Percentiles rank a stretch among this genome's conserved stretches.
These are phyloP conservation scores for Phytophthora fragariae DNA, from an alignment of 352 stramenopile genomes.

Conservation along the genomic window DNA sequence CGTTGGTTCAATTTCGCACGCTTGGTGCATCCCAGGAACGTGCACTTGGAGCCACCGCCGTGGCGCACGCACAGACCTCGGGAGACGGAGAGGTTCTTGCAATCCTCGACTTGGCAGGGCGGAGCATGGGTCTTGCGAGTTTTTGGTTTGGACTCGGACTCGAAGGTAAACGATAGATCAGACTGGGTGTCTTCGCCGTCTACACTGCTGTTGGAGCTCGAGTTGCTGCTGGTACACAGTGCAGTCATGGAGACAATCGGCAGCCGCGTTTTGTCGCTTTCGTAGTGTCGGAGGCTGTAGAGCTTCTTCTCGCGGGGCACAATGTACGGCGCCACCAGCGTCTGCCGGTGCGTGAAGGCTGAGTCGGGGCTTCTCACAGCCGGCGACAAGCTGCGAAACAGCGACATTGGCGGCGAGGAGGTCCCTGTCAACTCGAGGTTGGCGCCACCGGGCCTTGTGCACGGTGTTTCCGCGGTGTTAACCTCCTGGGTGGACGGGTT, in stretches of 20 bases:
- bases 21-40: not conserved
- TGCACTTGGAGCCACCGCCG: not conserved
- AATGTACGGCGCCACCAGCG: slow-evolving; percentile 35
- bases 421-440: slow-evolving; percentile 2
- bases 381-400: slow-evolving; percentile 36
- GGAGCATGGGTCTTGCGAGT: not conserved
- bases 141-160: not conserved
- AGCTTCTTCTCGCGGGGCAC: slow-evolving; percentile 33
- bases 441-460: slow-evolving; percentile 16
- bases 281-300: not conserved
- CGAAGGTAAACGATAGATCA: not conserved
- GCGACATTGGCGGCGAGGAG: slow-evolving; percentile 27
- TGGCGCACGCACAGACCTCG: not conserved
- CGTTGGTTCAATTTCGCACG: not conserved
- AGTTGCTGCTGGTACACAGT: not conserved
- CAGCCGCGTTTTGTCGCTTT: not conserved
- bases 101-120: not conserved
- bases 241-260: not conserved
- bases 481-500: slow-evolving; percentile 26
- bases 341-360: slow-evolving; percentile 25
- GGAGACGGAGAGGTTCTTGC: not conserved
- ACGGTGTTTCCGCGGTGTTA: slow-evolving; percentile 7
- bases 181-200: not conserved
- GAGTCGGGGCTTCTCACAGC: slow-evolving; percentile 28
- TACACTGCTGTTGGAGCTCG: not conserved